Evolutionary conservation across 352 stramenopile species (phyloP), one percentile per base, ranked within the genome.

Genomic region (Globisporangium parvum): DNA sequence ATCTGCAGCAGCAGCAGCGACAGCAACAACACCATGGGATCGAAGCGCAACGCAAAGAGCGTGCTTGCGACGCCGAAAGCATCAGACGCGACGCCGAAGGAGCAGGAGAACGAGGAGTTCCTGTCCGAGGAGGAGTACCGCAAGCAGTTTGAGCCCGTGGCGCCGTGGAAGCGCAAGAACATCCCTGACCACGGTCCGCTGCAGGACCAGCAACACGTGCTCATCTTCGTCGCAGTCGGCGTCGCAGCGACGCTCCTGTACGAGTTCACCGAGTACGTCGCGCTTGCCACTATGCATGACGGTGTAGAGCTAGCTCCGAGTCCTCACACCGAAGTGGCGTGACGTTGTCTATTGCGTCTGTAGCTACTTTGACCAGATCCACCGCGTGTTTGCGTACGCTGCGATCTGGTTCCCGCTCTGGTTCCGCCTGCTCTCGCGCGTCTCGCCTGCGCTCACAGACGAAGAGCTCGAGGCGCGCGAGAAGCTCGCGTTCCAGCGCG

Each of bases 391-490:
- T 24, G 84, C 84, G 47, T 93, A 93, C 60, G 26, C 71, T 33
- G 79, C 82, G 51, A 93, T 93, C 42, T 93, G 84, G 84, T 78
- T 86, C 58, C 80, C 81, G 21, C 63, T 93, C 33, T 93, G 80
- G 76, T 85, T 91, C 63, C 77, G 79, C 26, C 61, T 93, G 31
- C 72, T 91, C 21, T 72, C 66, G 10, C 75, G 75, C 42, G 72
- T 93, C 53, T 85, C 79, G 17, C 84, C 83, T 4, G 65, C 77
- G 20, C 72, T 69, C 23, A 80, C 65, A 2, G 80, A 90, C 11
- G 77, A 86, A 31, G 77, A 87, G 48, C 40, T 77, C 28, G 75
- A 85, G 20, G 51, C 55, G n/a, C 53, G 62, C 6, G 80, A 90
- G 65, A 54, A 69, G 37, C 65, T 60, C 20, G 57, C 62, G 8